These are phyloP conservation scores for Fraxinus angustifolia DNA, from an alignment of 305 asterid species.

Conservation along the genomic window DNA sequence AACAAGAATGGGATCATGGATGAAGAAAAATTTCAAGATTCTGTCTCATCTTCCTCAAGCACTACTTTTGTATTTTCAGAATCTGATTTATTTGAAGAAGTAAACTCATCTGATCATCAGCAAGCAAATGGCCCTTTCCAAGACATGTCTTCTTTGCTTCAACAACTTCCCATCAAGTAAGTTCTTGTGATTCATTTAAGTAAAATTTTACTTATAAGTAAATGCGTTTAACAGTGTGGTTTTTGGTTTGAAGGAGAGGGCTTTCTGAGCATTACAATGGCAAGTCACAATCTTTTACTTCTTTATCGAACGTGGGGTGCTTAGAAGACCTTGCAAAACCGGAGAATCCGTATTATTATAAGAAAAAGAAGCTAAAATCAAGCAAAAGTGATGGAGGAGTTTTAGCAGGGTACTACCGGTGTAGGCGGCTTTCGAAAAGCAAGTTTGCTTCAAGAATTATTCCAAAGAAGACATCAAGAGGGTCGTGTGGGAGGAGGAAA, in stretches of 20 bases:
- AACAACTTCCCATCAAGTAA: constrained; percentile 71
- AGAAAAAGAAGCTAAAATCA: constrained; percentile 46
- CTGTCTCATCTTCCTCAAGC: constrained; percentile 12
- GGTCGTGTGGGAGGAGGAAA: constrained; percentile 16
- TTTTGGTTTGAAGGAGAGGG: constrained; percentile 44
- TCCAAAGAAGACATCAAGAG: constrained; percentile 25
- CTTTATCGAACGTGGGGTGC: constrained; percentile 41
- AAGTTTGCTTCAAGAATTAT: constrained; percentile 24
- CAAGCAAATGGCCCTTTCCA: constrained; percentile 34
- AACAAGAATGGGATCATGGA: constrained; percentile 40
- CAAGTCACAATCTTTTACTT: constrained; percentile 63
- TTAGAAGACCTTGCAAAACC: constrained; percentile 59
- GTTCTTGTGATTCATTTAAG: neutral
- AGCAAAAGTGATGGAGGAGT: constrained; percentile 44
- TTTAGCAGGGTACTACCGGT: constrained; percentile 4
- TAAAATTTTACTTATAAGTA: neutral
- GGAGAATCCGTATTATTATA: constrained; percentile 39
- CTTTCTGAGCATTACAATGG: constrained; percentile 64
- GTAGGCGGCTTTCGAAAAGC: constrained; percentile 21
- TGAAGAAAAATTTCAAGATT: constrained; percentile 20
- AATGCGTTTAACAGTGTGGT: neutral
- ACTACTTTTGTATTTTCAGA: constrained; percentile 26
- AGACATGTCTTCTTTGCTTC: constrained; percentile 57
- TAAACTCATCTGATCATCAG: constrained; percentile 10
- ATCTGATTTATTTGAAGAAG: constrained; percentile 33